phyloP scores from a whole-genome alignment of 306 rosid genomes.

The Gastrolobium villosum region DNA sequence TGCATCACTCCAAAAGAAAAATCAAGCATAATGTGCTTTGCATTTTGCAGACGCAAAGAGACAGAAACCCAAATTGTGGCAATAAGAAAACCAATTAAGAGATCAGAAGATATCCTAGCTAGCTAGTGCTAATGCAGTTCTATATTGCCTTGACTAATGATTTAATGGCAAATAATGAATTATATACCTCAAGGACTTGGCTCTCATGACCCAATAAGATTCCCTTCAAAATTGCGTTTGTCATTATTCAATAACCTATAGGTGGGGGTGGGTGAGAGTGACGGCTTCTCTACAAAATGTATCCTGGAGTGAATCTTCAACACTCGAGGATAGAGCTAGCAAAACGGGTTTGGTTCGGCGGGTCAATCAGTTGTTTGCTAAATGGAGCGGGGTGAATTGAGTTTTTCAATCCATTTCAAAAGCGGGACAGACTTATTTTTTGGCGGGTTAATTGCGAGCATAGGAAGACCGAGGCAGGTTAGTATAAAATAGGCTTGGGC shows the following conservation, averaged over 20 bases:
- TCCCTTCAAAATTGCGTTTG: conserved; percentile 47
- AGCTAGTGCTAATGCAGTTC: background rate
- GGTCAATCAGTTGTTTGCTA: too few species aligned
- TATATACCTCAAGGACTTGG: conserved; percentile 5
- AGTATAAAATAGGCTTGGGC: too few species aligned
- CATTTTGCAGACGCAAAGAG: conserved; percentile 44
- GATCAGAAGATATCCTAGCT: conserved; percentile 40
- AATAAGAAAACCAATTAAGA: conserved; percentile 41
- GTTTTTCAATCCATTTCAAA: too few species aligned
- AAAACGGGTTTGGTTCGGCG: too few species aligned
- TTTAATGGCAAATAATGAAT: conserved; percentile 28
- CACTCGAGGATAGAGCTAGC: too few species aligned
- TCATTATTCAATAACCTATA: conserved; percentile 31
- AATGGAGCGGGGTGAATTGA: too few species aligned
- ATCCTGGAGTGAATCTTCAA: background rate
- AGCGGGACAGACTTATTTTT: too few species aligned
- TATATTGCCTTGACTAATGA: conserved; percentile 2
- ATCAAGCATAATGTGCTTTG: conserved; percentile 18
- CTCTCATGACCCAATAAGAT: conserved; percentile 37
- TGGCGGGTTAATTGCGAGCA: too few species aligned
- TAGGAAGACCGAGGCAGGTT: too few species aligned
- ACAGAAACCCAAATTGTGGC: conserved; percentile 37
- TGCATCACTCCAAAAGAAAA: conserved; percentile 20
- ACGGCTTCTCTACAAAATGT: background rate
- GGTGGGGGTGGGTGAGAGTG: background rate